Evolutionary conservation across 805 yeast genomes (phyloP).

Genomic region (Maudiozyma turicensis): DNA sequence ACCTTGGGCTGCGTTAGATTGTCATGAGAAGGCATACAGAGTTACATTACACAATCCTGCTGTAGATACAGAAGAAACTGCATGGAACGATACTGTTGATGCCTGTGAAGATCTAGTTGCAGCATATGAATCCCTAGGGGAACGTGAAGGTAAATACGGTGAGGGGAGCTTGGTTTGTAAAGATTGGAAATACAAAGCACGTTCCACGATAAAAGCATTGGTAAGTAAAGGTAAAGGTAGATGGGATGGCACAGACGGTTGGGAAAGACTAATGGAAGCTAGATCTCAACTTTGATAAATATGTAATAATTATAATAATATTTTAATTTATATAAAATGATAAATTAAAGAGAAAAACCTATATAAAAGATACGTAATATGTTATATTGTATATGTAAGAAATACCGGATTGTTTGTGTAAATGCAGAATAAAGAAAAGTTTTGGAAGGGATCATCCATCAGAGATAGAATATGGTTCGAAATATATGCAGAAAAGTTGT

Average conservation of each 20-base stretch:
- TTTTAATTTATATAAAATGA: background rate
- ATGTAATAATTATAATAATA: background rate
- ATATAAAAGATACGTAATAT: background rate
- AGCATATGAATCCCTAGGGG: slow-evolving; percentile 85
- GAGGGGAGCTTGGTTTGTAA: slow-evolving; percentile 81
- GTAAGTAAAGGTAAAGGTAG: slow-evolving; percentile 67
- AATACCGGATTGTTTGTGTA: background rate
- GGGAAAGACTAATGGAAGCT: slow-evolving; percentile 48
- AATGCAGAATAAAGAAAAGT: background rate
- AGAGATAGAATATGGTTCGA: background rate
- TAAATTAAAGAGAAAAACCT: too few species aligned
- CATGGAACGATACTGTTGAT: slow-evolving; percentile 74
- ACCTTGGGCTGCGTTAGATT: slow-evolving; percentile 83
- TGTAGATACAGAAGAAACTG: slow-evolving; percentile 45
- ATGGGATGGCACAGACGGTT: slow-evolving; percentile 77
- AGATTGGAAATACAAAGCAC: slow-evolving; percentile 85
- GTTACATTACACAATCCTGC: slow-evolving; percentile 58
- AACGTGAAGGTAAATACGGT: slow-evolving; percentile 63
- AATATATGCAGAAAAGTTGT: background rate
- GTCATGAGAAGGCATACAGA: slow-evolving; percentile 79
- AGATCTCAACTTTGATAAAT: slow-evolving; percentile 16
- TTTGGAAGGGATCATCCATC: background rate
- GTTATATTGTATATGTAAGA: background rate
- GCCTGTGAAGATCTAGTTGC: slow-evolving; percentile 70
- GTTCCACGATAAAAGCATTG: slow-evolving; percentile 59